Base-by-base conservation (phyloP, 257 asterid genomes). In the Paulownia fortunei region DNA sequence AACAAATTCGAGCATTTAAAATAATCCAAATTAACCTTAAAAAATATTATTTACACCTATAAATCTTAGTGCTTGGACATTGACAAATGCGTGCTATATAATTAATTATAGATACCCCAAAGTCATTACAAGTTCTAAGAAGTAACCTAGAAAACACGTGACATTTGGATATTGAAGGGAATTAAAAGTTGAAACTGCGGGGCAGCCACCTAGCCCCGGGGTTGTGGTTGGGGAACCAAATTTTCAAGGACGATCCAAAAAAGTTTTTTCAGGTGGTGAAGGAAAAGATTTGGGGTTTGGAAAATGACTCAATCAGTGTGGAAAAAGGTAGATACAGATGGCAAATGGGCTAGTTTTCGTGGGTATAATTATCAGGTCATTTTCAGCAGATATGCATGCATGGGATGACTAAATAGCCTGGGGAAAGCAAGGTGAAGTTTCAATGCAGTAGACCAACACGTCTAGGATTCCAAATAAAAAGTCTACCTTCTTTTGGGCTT, bases 231-330 rank as follows among this genome's bases (percentile, higher is more conserved):
- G 56, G 52, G 69, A 67, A 66, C 36, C 69, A 55, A 67, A 26
- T 3, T 66, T 76, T 26, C 26, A 66, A 18, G 4, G 52, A 11
- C 1, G n/a, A n/a, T 34, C 37, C 49, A 69, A 11, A 71, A 71
- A 79, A n/a, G 78, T 52, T 61, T 27, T 65, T 72, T 55, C 46
- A 65, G 80, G 76, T 23, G 44, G 58, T 52, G 51, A 79, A 79
- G 83, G 26, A 80, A 80, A 80, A 66, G 80, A 80, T 80, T 73
- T 65, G 72, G 71, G 24, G 65, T 80, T 80, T 56, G 83, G 76
- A 72, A 77, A 59, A 61, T 51, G 72, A 73, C 10, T 54, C 77
- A n/a, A 58, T 82, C 85, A 77, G 6, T 46, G 82, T 76, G 76
- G 79, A 76, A 81, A 49, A 26, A 16, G 18, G 8, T 6, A 13